phyloP scores from a whole-genome alignment of 306 rosid species.

The Quercus wislizeni region DNA sequence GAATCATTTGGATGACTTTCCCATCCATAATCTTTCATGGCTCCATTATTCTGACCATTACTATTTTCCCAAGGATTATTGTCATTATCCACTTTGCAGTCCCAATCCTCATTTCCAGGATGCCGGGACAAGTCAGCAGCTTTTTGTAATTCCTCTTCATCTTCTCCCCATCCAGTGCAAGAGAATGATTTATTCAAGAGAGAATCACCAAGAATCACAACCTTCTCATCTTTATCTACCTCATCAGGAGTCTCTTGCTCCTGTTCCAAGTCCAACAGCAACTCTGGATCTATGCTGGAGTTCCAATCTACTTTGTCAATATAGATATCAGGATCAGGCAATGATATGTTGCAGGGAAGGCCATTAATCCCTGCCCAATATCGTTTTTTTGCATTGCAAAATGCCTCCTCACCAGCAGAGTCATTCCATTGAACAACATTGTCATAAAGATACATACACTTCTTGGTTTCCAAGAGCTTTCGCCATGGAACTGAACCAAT shows the following conservation, averaged over 20 bases:
- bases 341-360: slow-evolving; percentile 35
- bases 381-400: slow-evolving; percentile 66
- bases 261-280: slow-evolving; percentile 53
- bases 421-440: slow-evolving; percentile 70
- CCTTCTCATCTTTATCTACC: slow-evolving; percentile 19
- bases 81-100: slow-evolving; percentile 14
- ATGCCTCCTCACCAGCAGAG: slow-evolving; percentile 78
- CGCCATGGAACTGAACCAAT: slow-evolving; percentile 71
- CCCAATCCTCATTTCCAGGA: slow-evolving; percentile 24
- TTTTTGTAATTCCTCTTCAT: slow-evolving; percentile 32
- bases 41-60: slow-evolving; percentile 8
- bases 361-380: slow-evolving; percentile 62
- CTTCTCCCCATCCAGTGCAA: slow-evolving; percentile 53
- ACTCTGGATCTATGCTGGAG: slow-evolving; percentile 50
- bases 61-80: slow-evolving; percentile 40
- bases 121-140: slow-evolving; percentile 9
- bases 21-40: slow-evolving; percentile 29
- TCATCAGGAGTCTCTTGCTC: slow-evolving; percentile 25
- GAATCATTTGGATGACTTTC: slow-evolving; percentile 20
- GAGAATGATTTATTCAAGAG: slow-evolving; percentile 38
- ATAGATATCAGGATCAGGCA: slow-evolving; percentile 70
- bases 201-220: slow-evolving; percentile 32
- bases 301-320: slow-evolving; percentile 71
- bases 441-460: slow-evolving; percentile 42
- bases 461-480: slow-evolving; percentile 58